Conservation (phyloP, 2,329 filamentous ascomycete species). For the Neonectria coccinea region DNA sequence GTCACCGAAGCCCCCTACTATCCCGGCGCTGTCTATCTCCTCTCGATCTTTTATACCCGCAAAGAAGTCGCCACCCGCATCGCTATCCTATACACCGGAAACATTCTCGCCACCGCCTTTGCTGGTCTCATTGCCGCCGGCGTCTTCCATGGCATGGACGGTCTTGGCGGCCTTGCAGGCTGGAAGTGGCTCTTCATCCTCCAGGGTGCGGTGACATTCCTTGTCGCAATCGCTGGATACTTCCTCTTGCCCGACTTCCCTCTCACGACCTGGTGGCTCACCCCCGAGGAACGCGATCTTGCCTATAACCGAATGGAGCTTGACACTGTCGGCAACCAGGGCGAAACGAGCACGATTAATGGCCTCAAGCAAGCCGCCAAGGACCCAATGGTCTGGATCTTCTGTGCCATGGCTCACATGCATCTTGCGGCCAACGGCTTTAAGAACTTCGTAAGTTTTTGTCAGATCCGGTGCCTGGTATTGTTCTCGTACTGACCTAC, state of each 20-base stretch:
- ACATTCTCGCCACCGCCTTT: conserved; percentile 53
- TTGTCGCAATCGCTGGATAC: conserved; percentile 44
- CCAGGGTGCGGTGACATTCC: conserved; percentile 63
- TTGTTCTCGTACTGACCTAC: background rate
- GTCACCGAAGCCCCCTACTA: conserved; percentile 57
- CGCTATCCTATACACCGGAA: conserved; percentile 58
- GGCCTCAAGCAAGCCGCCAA: conserved; percentile 58
- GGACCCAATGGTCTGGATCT: conserved; percentile 62
- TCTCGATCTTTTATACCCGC: conserved; percentile 67
- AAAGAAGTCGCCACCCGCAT: conserved; percentile 59
- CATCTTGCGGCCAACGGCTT: conserved; percentile 62
- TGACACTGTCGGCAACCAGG: conserved; percentile 59
- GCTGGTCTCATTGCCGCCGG: conserved; percentile 59
- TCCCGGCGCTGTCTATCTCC: conserved; percentile 53
- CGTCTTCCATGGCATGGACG: conserved; percentile 52
- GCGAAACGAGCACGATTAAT: conserved; percentile 53
- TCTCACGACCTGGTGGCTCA: conserved; percentile 57
- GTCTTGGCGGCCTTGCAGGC: conserved; percentile 41
- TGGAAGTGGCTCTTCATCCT: conserved; percentile 71
- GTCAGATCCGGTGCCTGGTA: background rate
- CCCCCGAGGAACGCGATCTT: conserved; percentile 57
- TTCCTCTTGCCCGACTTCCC: conserved; percentile 53
- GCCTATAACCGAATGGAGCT: conserved; percentile 57
- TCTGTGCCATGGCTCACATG: conserved; percentile 64
- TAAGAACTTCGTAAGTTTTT: conserved; percentile 48